Base-by-base conservation (phyloP, 2,329 filamentous ascomycete genomes). In the Aspergillus proliferans region DNA sequence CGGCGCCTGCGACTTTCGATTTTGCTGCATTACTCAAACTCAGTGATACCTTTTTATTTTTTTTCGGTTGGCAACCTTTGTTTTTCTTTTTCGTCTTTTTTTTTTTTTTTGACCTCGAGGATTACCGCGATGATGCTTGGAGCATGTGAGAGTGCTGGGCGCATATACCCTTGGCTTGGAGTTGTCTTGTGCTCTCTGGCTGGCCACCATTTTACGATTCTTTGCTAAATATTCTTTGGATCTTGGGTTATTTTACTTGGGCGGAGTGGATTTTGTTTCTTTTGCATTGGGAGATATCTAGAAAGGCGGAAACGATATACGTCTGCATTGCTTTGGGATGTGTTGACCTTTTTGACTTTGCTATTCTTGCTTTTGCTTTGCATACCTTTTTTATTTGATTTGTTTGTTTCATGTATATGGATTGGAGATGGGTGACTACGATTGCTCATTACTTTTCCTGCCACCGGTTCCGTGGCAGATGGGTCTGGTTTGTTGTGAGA, bases 301-400 rank as follows among this genome's bases (percentile, higher is more conserved):
- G 68, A 65, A 60, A 69, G 67, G 66, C 65, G 68, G 68, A 67
- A 69, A 70, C 65, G 68, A 70, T 69, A 70, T 64, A 70, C 66
- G 67, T 70, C 64, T 70, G 67, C 68, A 70, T 70, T 64, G 62
- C 58, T 65, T 64, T 58, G 62, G 62, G 52, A 59, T 64, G 51
- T 59, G 59, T 62, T 56, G 52, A 50, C 52, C 54, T 53, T 55
- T 52, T 58, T 57, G 52, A 43, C 51, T 52, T 53, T 52, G 45
- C 51, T 51, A 30, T 33, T 43, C 45, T 47, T 53, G 48, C 52
- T 58, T 59, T 59, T 54, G 55, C 52, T 58, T 51, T 46, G 56
- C 53, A 54, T 57, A 51, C 48, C 52, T 46, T 55, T 45, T 54
- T 55, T 56, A 53, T 48, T 49, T 50, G 48, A 47, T 47, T 49